phyloP scores from a whole-genome alignment of 106 monocot species.

The Acorus calamus region DNA sequence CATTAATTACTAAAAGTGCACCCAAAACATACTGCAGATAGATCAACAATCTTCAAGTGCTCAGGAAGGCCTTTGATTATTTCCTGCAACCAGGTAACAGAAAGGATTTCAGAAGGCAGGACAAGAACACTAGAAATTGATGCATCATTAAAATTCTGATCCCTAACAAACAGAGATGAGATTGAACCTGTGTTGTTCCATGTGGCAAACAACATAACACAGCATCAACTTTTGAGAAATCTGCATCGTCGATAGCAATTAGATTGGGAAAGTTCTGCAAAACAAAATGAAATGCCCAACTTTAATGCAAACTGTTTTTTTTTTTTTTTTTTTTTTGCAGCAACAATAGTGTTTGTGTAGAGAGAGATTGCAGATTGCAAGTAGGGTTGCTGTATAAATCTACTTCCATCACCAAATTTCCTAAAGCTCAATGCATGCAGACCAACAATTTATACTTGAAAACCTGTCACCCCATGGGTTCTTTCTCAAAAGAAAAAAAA shows the following conservation, averaged over 20 bases:
- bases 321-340: too few species aligned
- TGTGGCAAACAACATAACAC: slow-evolving; percentile 99
- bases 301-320: too few species aligned
- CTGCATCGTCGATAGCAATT: slow-evolving; percentile 81
- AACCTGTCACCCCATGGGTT: too few species aligned
- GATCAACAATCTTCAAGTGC: slow-evolving; percentile 82
- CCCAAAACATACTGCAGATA: slow-evolving; percentile 76
- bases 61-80: slow-evolving; percentile 78
- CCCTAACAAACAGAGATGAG: too few species aligned
- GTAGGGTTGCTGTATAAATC: too few species aligned
- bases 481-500: too few species aligned
- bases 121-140: not conserved
- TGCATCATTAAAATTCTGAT: too few species aligned
- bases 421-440: too few species aligned
- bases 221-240: slow-evolving; percentile 94
- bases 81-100: slow-evolving; percentile 38
- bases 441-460: too few species aligned
- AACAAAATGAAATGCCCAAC: slow-evolving; percentile 1
- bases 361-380: too few species aligned
- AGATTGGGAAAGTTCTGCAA: slow-evolving; percentile 75
- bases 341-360: too few species aligned
- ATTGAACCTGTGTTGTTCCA: slow-evolving; percentile 89
- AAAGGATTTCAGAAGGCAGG: not conserved
- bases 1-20: slow-evolving; percentile 6
- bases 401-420: too few species aligned